Conservation (phyloP, 139 green algal genomes). For the Trebouxia sp. region DNA sequence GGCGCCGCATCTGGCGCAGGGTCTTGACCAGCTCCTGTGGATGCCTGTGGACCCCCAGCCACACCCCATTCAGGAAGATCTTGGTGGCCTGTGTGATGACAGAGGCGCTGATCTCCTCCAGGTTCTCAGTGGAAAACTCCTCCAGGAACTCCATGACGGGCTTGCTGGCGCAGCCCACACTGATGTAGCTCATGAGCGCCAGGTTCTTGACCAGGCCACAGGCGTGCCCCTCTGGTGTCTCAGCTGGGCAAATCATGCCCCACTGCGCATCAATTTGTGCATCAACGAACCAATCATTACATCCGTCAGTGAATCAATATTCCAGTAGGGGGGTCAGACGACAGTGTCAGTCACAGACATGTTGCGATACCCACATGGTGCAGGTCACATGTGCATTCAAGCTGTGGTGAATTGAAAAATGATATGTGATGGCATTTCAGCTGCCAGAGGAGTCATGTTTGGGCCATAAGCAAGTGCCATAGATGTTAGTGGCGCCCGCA, state of each 20-base stretch:
- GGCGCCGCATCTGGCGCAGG: conserved; percentile 75
- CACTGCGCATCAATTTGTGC: conserved; percentile 59
- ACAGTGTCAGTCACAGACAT: too few relatives aligned
- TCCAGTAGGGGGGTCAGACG: too few relatives aligned
- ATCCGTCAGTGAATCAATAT: too few relatives aligned
- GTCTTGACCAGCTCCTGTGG: conserved; percentile 73
- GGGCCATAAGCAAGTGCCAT: too few relatives aligned
- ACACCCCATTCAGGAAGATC: conserved; percentile 92
- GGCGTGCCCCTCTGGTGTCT: conserved; percentile 96
- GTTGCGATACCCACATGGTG: too few relatives aligned
- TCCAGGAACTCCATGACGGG: conserved; percentile 81
- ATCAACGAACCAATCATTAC: too few relatives aligned
- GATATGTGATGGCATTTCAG: too few relatives aligned
- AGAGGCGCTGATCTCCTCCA: conserved; percentile 72
- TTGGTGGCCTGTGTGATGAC: conserved; percentile 45
- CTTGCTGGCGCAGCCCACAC: conserved; percentile 64
- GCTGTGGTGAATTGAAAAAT: too few relatives aligned
- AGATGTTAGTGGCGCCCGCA: too few relatives aligned
- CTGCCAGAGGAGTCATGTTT: too few relatives aligned
- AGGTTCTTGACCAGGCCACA: conserved; percentile 98
- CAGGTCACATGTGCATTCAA: too few relatives aligned
- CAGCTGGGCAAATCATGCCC: conserved; percentile 97
- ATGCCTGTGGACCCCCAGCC: conserved; percentile 86
- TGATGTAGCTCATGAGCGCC: conserved; percentile 95
- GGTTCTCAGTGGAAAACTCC: conserved; percentile 78